Conservation (phyloP, 2,329 filamentous ascomycete species). For the Ceratocystis papillata region DNA sequence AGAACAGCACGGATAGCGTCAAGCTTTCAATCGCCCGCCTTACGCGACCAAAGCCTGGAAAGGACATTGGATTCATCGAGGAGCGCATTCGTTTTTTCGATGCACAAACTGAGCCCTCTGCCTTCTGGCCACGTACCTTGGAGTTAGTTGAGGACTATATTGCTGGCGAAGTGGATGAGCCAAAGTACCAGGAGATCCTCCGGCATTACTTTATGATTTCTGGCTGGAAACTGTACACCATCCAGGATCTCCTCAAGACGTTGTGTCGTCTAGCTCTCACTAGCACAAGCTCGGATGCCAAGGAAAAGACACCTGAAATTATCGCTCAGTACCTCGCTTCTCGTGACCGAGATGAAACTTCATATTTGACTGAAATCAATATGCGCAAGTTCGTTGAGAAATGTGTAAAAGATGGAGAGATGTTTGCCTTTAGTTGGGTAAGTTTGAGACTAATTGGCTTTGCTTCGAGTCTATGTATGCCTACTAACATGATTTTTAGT, state of each 20-base stretch:
- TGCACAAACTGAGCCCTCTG: slow-evolving; percentile 44
- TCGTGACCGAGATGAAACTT: slow-evolving; percentile 72
- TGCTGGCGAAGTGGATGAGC: slow-evolving; percentile 68
- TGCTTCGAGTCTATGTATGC: neutral
- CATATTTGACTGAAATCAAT: slow-evolving; percentile 78
- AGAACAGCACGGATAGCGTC: slow-evolving; percentile 64
- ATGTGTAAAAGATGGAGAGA: slow-evolving; percentile 80
- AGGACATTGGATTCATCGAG: slow-evolving; percentile 72
- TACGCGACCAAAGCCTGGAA: slow-evolving; percentile 65
- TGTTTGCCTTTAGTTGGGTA: slow-evolving; percentile 86
- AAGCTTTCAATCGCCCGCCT: slow-evolving; percentile 62
- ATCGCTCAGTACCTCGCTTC: slow-evolving; percentile 76
- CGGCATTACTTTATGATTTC: slow-evolving; percentile 83
- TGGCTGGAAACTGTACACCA: slow-evolving; percentile 87
- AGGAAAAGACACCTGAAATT: slow-evolving; percentile 89
- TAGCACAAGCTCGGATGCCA: slow-evolving; percentile 76
- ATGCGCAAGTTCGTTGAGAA: slow-evolving; percentile 88
- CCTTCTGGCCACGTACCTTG: slow-evolving; percentile 77
- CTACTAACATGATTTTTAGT: neutral
- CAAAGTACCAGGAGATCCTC: slow-evolving; percentile 77
- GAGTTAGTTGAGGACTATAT: slow-evolving; percentile 80
- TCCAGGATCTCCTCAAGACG: slow-evolving; percentile 76
- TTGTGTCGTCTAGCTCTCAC: slow-evolving; percentile 69
- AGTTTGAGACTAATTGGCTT: slow-evolving; percentile 34
- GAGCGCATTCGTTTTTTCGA: slow-evolving; percentile 67